Conservation (phyloP, 2,329 filamentous ascomycete genomes). For the Emmonsiellopsis sp. region DNA sequence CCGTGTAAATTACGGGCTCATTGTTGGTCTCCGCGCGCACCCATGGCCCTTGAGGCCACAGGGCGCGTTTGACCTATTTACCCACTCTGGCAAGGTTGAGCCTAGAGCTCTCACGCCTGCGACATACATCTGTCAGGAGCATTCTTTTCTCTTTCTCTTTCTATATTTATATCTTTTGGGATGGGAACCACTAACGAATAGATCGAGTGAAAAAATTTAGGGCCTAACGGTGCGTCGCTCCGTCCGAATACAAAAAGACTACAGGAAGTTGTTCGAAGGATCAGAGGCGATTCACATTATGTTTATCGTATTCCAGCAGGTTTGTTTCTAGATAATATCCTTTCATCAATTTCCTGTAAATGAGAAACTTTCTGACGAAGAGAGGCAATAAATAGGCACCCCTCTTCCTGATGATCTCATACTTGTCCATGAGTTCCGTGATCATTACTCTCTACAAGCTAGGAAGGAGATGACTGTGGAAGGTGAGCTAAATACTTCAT, state of each 20-base stretch:
- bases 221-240: conserved; percentile 8
- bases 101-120: neutral
- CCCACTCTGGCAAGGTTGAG: neutral
- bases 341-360: neutral
- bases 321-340: conserved; percentile 3
- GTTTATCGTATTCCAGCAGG: conserved; percentile 8
- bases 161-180: no score
- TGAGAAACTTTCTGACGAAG: neutral
- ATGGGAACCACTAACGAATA: no score
- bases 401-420: conserved; percentile 14
- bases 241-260: conserved; percentile 8
- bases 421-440: conserved; percentile 16
- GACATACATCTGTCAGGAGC: neutral
- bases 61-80: conserved; percentile 4
- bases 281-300: conserved; percentile 1
- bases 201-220: neutral
- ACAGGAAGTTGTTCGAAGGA: conserved; percentile 4
- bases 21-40: conserved; percentile 2
- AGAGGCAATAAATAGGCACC: conserved; percentile 4
- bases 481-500: conserved; percentile 3
- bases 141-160: neutral
- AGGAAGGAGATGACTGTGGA: conserved; percentile 13
- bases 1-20: conserved; percentile 1
- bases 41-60: neutral
- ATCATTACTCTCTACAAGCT: conserved; percentile 16